Evolutionary conservation across 768 basidiomycete genomes (phyloP).

Genomic region (Phaffia australis): DNA sequence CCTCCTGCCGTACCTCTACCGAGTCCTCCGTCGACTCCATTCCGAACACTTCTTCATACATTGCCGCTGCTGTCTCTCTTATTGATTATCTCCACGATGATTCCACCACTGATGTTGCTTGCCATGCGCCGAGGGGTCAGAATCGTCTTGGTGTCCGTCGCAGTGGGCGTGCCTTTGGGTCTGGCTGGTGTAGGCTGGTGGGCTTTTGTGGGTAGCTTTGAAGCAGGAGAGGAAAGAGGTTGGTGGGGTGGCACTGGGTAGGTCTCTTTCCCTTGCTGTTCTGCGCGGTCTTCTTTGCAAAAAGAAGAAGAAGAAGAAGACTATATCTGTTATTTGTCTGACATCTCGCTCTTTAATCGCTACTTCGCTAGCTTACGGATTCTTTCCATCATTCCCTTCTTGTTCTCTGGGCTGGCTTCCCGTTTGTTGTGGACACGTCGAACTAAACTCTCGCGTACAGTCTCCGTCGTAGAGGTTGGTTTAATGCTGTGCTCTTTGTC

Average conservation of each 20-base stretch:
- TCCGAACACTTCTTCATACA: slow-evolving; percentile 24
- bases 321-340: background rate
- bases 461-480: slow-evolving; percentile 23
- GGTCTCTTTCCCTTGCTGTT: background rate
- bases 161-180: background rate
- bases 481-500: background rate
- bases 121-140: slow-evolving; percentile 4
- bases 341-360: background rate
- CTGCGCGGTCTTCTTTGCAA: too few relatives aligned
- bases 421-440: slow-evolving; percentile 11
- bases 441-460: slow-evolving; percentile 7
- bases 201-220: slow-evolving; percentile 16
- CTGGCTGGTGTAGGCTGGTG: slow-evolving; percentile 14
- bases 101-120: slow-evolving; percentile 14
- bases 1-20: background rate
- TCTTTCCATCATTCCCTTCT: slow-evolving; percentile 8
- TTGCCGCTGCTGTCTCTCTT: slow-evolving; percentile 21
- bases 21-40: slow-evolving; percentile 9
- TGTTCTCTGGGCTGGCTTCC: background rate
- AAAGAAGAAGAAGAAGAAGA: too few relatives aligned
- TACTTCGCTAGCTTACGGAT: slow-evolving; percentile 1
- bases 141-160: background rate
- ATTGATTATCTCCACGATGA: background rate
- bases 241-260: slow-evolving; percentile 25
- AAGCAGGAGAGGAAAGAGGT: slow-evolving; percentile 2